Evolutionary conservation across 2,329 filamentous ascomycete genomes (phyloP).

Genomic region (Cladosporium sp.): DNA sequence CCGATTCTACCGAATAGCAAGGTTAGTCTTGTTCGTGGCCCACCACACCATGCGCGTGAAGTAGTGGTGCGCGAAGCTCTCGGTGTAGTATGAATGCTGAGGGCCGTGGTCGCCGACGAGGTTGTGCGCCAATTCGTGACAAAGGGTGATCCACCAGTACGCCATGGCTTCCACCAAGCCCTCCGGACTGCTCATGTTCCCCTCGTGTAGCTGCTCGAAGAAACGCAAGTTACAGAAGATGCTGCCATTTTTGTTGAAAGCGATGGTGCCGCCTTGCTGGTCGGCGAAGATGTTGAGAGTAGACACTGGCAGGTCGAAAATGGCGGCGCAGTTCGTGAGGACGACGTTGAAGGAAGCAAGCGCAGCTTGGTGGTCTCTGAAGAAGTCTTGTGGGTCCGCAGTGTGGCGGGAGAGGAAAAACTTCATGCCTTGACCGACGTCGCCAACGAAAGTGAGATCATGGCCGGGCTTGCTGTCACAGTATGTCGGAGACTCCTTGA

Average conservation of each 20-base stretch:
- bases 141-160: constrained; percentile 95
- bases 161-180: constrained; percentile 68
- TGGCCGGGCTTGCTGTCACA: constrained; percentile 76
- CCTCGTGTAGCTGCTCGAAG: constrained; percentile 75
- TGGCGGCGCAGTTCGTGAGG: constrained; percentile 65
- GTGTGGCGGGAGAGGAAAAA: constrained; percentile 67
- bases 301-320: constrained; percentile 70
- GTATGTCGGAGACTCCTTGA: constrained; percentile 78
- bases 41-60: constrained; percentile 65
- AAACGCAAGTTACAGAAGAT: constrained; percentile 94
- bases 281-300: constrained; percentile 88
- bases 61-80: constrained; percentile 76
- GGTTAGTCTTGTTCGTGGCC: constrained; percentile 20
- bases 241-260: constrained; percentile 84
- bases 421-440: constrained; percentile 70
- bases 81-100: constrained; percentile 81
- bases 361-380: constrained; percentile 59
- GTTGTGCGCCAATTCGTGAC: constrained; percentile 95
- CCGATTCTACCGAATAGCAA: constrained; percentile 4
- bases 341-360: constrained; percentile 70
- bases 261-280: constrained; percentile 74
- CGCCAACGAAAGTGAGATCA: constrained; percentile 69
- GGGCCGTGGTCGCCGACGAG: constrained; percentile 75
- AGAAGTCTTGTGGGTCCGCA: constrained; percentile 56
- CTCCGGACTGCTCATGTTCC: constrained; percentile 42